Conservation (phyloP, 306 rosid genomes). For the Spatholobus suberectus region DNA sequence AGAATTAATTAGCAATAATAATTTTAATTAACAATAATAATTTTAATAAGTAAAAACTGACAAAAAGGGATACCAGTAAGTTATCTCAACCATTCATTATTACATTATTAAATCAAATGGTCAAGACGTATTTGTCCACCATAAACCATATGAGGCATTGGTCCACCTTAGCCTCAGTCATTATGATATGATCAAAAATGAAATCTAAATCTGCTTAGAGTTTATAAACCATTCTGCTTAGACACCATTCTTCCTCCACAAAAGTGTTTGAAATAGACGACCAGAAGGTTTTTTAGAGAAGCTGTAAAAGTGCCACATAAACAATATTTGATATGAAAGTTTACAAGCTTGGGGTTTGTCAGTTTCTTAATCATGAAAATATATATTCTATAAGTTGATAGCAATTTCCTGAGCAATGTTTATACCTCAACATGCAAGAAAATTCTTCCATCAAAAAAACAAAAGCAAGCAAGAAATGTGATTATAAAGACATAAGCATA, state of each 20-base stretch:
- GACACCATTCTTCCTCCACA: neutral
- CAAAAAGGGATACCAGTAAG: too few species aligned
- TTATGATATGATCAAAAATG: too few species aligned
- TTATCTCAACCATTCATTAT: too few species aligned
- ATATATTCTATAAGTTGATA: neutral
- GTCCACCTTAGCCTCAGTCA: too few species aligned
- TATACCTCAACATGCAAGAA: neutral
- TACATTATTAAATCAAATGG: too few species aligned
- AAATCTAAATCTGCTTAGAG: neutral
- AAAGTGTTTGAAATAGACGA: neutral
- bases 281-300: slow-evolving; percentile 2
- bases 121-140: too few species aligned
- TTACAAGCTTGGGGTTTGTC: neutral
- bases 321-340: neutral
- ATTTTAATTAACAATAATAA: too few species aligned
- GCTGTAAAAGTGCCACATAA: neutral
- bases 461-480: neutral
- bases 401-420: neutral
- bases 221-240: neutral
- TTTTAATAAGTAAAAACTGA: too few species aligned
- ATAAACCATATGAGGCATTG: too few species aligned
- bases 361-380: neutral
- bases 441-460: slow-evolving; percentile 4
- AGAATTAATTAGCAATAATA: too few species aligned
- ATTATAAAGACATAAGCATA: neutral